These are phyloP conservation scores for Syzygium aromaticum DNA, from an alignment of 345 rosid species.

Conservation along the genomic window DNA sequence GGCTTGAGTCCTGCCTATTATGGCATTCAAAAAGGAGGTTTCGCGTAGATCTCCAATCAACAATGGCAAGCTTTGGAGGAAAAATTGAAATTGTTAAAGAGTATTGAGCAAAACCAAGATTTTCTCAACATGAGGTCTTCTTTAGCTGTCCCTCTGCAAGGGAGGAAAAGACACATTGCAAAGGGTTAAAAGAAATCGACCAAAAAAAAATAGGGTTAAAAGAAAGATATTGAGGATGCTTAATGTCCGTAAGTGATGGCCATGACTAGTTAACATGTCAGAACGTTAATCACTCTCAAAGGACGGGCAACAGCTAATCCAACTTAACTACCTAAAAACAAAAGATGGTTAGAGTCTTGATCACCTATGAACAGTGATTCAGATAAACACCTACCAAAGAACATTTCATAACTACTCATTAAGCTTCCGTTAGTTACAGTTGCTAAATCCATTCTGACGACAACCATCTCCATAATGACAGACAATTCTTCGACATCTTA, in stretches of 20 bases:
- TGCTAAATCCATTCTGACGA: neutral
- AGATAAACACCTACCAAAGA: neutral
- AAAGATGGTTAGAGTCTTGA: neutral
- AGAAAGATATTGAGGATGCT: neutral
- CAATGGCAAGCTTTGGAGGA: neutral
- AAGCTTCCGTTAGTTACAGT: neutral
- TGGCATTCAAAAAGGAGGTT: neutral
- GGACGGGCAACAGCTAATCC: neutral
- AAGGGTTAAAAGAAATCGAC: neutral
- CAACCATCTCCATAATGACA: neutral
- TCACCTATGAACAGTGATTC: neutral
- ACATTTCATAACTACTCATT: neutral
- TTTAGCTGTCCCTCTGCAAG: neutral
- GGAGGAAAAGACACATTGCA: neutral
- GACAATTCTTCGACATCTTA: neutral
- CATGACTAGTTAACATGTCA: neutral
- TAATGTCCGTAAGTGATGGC: neutral
- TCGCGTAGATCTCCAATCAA: neutral
- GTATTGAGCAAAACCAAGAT: neutral
- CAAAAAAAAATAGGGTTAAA: neutral
- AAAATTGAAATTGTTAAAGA: neutral
- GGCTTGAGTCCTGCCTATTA: neutral
- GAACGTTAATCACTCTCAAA: neutral
- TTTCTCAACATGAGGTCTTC: neutral
- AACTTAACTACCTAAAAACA: neutral